These are phyloP conservation scores for Lipomyces yamanashiensis DNA, from an alignment of 805 yeast species.

Conservation along the genomic window DNA sequence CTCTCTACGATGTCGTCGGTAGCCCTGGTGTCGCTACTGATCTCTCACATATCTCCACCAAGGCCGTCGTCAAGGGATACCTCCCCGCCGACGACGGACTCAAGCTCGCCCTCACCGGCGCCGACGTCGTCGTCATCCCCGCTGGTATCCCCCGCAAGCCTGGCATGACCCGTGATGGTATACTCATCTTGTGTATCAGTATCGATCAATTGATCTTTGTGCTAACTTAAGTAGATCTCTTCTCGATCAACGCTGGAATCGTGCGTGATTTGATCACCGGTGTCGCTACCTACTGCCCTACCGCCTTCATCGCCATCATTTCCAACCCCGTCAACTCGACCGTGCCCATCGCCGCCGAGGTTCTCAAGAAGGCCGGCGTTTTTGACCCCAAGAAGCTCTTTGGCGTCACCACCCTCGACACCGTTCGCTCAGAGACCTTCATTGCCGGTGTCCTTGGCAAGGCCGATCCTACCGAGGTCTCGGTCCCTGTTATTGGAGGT, in stretches of 20 bases:
- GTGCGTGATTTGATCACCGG: slow-evolving; percentile 74
- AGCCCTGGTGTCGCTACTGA: slow-evolving; percentile 89
- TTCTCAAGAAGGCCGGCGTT: slow-evolving; percentile 67
- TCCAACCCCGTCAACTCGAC: slow-evolving; percentile 95
- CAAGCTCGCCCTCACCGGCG: slow-evolving; percentile 69
- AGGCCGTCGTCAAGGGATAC: slow-evolving; percentile 61
- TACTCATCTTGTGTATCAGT: background rate
- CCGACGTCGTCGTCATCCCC: slow-evolving; percentile 87
- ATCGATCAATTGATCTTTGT: background rate
- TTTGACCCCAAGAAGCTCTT: slow-evolving; percentile 74
- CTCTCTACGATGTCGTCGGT: slow-evolving; percentile 83
- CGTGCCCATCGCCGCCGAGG: slow-evolving; percentile 85
- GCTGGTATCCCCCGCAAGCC: slow-evolving; percentile 95
- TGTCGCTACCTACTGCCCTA: slow-evolving; percentile 71
- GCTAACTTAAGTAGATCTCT: slow-evolving; percentile 52
- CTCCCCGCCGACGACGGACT: slow-evolving; percentile 70
- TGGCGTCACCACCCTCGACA: slow-evolving; percentile 89
- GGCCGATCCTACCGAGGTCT: slow-evolving; percentile 53
- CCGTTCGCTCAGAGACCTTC: slow-evolving; percentile 85
- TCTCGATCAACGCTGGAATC: slow-evolving; percentile 82
- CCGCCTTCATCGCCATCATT: slow-evolving; percentile 78
- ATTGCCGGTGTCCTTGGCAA: slow-evolving; percentile 58
- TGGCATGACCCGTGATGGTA: slow-evolving; percentile 87
- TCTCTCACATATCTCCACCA: slow-evolving; percentile 78
- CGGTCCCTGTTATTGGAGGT: slow-evolving; percentile 84